phyloP scores from a whole-genome alignment of 257 asterid genomes.

The Penstemon newberryi region DNA sequence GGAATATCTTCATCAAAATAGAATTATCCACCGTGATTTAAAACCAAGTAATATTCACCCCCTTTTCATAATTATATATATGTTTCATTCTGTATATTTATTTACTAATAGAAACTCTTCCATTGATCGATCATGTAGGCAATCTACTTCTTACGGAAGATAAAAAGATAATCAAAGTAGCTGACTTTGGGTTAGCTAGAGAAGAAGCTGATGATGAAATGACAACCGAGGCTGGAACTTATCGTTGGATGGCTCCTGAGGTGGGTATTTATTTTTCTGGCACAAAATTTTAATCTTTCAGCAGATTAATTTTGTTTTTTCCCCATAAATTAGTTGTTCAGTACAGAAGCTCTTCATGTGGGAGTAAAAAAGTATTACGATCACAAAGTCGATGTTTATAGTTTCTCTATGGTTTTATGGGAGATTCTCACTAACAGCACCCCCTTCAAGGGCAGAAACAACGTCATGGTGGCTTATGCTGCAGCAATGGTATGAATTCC shows the following conservation, averaged over 20 bases:
- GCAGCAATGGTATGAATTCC: conserved; percentile 45
- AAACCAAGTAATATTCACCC: conserved; percentile 53
- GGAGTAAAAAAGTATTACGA: conserved; percentile 58
- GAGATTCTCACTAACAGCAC: conserved; percentile 60
- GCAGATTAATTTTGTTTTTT: background rate
- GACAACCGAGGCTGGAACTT: conserved; percentile 70
- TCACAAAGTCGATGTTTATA: conserved; percentile 70
- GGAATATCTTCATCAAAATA: conserved; percentile 56
- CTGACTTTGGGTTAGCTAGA: conserved; percentile 75
- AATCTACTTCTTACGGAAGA: conserved; percentile 67
- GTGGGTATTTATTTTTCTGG: conserved; percentile 26
- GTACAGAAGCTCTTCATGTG: conserved; percentile 31
- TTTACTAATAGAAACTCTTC: conserved; percentile 14
- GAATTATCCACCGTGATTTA: conserved; percentile 65
- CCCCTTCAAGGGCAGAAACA: conserved; percentile 56
- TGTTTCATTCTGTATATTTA: conserved; percentile 16
- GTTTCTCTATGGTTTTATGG: conserved; percentile 69
- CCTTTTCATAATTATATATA: background rate
- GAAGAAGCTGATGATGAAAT: conserved; percentile 54
- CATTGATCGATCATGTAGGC: conserved; percentile 33
- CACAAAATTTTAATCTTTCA: background rate
- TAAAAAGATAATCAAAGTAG: conserved; percentile 46
- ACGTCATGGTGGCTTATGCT: conserved; percentile 61
- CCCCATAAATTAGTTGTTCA: conserved; percentile 49
- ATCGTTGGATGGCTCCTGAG: conserved; percentile 85